Evolutionary conservation across 352 stramenopile genomes (phyloP).

Genomic region (Phytophthora lateralis): DNA sequence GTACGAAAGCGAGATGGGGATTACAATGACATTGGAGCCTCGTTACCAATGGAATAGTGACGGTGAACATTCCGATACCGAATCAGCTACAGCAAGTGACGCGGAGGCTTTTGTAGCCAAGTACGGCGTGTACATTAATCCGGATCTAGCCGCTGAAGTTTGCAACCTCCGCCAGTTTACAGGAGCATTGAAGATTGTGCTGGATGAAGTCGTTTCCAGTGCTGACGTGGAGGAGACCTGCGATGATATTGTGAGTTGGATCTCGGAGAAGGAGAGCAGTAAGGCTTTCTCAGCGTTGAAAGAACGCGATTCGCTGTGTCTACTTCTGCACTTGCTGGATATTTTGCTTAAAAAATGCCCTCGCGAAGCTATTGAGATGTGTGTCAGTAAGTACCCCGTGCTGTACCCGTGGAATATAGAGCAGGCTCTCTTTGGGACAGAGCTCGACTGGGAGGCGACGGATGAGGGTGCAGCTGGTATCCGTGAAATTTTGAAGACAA

Average conservation of each 20-base stretch:
- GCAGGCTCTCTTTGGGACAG: conserved; percentile 68
- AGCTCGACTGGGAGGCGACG: conserved; percentile 44
- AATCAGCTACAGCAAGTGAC: conserved; percentile 41
- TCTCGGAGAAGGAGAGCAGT: conserved; percentile 64
- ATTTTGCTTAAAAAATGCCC: conserved; percentile 85
- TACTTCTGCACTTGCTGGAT: conserved; percentile 79
- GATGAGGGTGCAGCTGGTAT: conserved; percentile 28
- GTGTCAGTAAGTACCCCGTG: conserved; percentile 69
- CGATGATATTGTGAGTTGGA: conserved; percentile 80
- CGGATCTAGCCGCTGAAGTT: conserved; percentile 80
- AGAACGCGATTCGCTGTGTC: conserved; percentile 68
- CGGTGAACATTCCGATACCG: conserved; percentile 4
- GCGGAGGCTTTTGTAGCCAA: conserved; percentile 76
- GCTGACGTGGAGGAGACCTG: conserved; percentile 76
- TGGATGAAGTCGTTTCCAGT: conserved; percentile 83
- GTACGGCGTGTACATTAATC: conserved; percentile 86
- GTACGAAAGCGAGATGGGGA: conserved; percentile 77
- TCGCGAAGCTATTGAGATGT: conserved; percentile 70
- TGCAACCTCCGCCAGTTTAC: conserved; percentile 76
- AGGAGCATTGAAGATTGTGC: conserved; percentile 65
- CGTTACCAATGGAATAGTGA: conserved; percentile 36
- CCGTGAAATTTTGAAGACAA: conserved; percentile 39
- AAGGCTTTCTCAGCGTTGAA: conserved; percentile 53
- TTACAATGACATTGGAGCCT: conserved; percentile 47
- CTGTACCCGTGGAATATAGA: conserved; percentile 87